phyloP scores from a whole-genome alignment of 192 early-diverging fungal genomes.

The Thoreauomyces humboldtii region DNA sequence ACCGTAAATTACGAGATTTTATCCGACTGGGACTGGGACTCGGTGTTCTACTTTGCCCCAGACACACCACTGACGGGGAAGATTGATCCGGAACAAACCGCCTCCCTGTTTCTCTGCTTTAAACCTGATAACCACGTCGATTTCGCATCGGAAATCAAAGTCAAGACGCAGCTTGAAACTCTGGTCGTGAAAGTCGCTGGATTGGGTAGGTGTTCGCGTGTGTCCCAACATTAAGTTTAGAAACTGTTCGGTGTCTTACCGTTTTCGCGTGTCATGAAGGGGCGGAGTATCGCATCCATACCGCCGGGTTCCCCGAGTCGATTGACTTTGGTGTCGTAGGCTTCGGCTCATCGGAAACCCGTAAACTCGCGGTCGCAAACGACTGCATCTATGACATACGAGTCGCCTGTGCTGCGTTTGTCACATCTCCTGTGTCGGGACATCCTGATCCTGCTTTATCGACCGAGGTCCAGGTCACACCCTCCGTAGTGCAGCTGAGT shows the following conservation, averaged over 20 bases:
- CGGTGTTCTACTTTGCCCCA: constrained; percentile 25
- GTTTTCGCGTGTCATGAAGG: constrained; percentile 29
- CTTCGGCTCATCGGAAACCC: constrained; percentile 21
- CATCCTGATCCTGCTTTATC: constrained; percentile 3
- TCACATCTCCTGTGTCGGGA: not conserved
- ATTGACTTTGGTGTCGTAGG: constrained; percentile 37
- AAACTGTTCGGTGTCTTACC: not conserved
- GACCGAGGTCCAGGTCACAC: not conserved
- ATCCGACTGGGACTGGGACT: constrained; percentile 38
- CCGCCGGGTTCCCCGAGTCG: constrained; percentile 29
- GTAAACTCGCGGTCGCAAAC: constrained; percentile 15
- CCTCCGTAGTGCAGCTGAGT: not conserved
- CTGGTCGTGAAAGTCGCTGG: constrained; percentile 30
- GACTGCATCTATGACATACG: constrained; percentile 26
- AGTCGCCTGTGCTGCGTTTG: not conserved
- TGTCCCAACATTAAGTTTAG: no score
- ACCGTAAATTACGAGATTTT: constrained; percentile 40
- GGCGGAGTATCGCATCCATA: constrained; percentile 38
- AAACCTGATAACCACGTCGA: constrained; percentile 25
- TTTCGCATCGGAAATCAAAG: constrained; percentile 26
- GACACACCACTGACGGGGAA: constrained; percentile 24
- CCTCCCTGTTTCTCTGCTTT: constrained; percentile 26
- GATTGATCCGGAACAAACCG: constrained; percentile 30
- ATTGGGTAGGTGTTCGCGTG: constrained; percentile 13
- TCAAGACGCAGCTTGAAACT: constrained; percentile 38